Evolutionary conservation across 2,329 filamentous ascomycete species (phyloP), one percentile per base, ranked within the genome.

Genomic region (Aureobasidium vineae): DNA sequence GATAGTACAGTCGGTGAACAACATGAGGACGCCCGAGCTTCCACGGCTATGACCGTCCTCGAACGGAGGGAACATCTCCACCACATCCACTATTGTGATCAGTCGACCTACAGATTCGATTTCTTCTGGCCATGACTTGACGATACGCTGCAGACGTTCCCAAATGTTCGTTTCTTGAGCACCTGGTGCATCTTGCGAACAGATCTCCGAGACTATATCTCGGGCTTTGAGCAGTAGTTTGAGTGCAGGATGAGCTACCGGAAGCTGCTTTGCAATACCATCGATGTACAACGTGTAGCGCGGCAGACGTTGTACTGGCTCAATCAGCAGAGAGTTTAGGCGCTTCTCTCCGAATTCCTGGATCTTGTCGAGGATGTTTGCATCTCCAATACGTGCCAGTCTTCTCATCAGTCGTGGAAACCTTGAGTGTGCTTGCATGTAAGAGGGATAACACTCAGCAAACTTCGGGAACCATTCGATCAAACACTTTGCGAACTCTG

Each of bases 231-330:
- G 85, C 79, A 99, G 88, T 2, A 85, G 84, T 70, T 90, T 89
- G 63, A 97, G 83, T 0, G 93, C 93, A 2, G 92, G 91, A 75
- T 98, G 93, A 10, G 90, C 88, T 60, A 93, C 86, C 5, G 94
- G 93, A 21, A 98, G 84, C 68, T 90, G 92, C 70, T 89, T 88
- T 56, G 95, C 86, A 74, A 99, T 97, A 73, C 96, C 93, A 79
- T 99, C 95, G 72, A 99, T 98, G 74, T 98, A 89, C 41, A 99
- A 82, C 73, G 92, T 97, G 79, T 99, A 99, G 31, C 95, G 89
- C 31, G 95, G 95, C 63, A 99, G 84, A 63, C 95, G 86, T 77
- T 99, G 95, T 0, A 99, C 93, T 2, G 95, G 95, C 77, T 99
- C 95, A 75, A 99, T 99, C 65, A 99, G 84, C 69, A 95, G 85